phyloP scores from a whole-genome alignment of 768 basidiomycete species.

The Chalciporus chontae region DNA sequence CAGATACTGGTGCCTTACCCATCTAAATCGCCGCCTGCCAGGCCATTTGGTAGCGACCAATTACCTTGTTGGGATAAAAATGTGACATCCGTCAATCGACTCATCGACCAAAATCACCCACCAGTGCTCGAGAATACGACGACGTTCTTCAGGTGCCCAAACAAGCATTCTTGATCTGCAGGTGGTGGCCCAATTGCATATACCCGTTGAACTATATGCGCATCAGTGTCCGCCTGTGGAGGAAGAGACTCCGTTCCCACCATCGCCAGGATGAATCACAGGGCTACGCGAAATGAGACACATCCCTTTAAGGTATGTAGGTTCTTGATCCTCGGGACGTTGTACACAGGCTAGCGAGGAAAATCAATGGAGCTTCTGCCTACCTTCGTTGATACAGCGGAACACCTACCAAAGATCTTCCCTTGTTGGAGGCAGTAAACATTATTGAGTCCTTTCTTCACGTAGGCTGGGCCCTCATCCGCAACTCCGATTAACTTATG shows the following conservation, averaged over 20 bases:
- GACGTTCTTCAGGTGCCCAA: slow-evolving; percentile 61
- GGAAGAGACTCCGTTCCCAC: slow-evolving; percentile 28
- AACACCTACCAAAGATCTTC: slow-evolving; percentile 61
- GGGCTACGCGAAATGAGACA: slow-evolving; percentile 70
- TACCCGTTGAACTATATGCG: slow-evolving; percentile 58
- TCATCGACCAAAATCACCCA: slow-evolving; percentile 21
- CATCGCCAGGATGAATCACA: slow-evolving; percentile 73
- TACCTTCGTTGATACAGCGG: neutral
- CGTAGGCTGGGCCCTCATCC: slow-evolving; percentile 75
- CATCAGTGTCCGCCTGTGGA: slow-evolving; percentile 1
- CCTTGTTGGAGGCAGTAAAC: slow-evolving; percentile 52
- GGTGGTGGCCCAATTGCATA: slow-evolving; percentile 71
- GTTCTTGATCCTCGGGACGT: slow-evolving; percentile 43
- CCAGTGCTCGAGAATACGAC: slow-evolving; percentile 69
- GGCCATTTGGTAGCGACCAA: slow-evolving; percentile 63
- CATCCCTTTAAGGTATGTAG: slow-evolving; percentile 56
- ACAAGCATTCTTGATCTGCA: slow-evolving; percentile 49
- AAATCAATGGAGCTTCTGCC: neutral
- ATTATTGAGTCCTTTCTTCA: slow-evolving; percentile 43
- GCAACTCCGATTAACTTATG: slow-evolving; percentile 76
- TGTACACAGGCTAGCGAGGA: slow-evolving; percentile 53
- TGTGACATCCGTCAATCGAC: neutral
- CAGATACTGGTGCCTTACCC: slow-evolving; percentile 44
- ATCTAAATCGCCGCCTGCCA: slow-evolving; percentile 78
- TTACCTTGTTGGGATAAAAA: slow-evolving; percentile 35